phyloP scores from a whole-genome alignment of 371 early-diverging fungal genomes.

The Apophysomyces sp. region DNA sequence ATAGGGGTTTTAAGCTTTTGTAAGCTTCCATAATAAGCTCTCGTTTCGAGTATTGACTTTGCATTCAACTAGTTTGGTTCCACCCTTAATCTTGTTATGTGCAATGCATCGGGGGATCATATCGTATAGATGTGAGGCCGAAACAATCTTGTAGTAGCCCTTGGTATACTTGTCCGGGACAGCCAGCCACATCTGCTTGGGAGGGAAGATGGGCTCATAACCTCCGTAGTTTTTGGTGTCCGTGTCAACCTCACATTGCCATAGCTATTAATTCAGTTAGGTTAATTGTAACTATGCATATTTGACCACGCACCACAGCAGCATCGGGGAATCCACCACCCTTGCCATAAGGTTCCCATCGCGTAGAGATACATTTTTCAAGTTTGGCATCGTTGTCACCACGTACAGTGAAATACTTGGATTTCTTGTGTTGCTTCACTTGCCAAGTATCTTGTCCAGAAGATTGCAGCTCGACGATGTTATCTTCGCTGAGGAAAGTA shows the following conservation, averaged over 20 bases:
- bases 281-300: neutral
- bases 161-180: conserved; percentile 18
- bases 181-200: conserved; percentile 34
- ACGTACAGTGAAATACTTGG: conserved; percentile 29
- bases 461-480: conserved; percentile 11
- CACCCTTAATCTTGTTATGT: conserved; percentile 21
- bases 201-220: conserved; percentile 22
- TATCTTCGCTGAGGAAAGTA: conserved; percentile 15
- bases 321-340: conserved; percentile 34
- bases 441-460: conserved; percentile 17
- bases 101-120: conserved; percentile 32
- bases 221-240: conserved; percentile 14
- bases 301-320: conserved; percentile 23
- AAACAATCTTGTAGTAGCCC: conserved; percentile 26
- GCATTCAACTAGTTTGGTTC: conserved; percentile 26
- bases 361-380: conserved; percentile 35
- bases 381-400: conserved; percentile 18
- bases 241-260: conserved; percentile 38
- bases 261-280: conserved; percentile 16
- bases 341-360: conserved; percentile 22
- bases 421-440: conserved; percentile 17
- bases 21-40: conserved; percentile 24
- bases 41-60: conserved; percentile 23
- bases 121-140: conserved; percentile 34
- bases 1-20: conserved; percentile 3